Base-by-base conservation (phyloP, 2,329 filamentous ascomycete genomes). In the Hortaea werneckii region DNA sequence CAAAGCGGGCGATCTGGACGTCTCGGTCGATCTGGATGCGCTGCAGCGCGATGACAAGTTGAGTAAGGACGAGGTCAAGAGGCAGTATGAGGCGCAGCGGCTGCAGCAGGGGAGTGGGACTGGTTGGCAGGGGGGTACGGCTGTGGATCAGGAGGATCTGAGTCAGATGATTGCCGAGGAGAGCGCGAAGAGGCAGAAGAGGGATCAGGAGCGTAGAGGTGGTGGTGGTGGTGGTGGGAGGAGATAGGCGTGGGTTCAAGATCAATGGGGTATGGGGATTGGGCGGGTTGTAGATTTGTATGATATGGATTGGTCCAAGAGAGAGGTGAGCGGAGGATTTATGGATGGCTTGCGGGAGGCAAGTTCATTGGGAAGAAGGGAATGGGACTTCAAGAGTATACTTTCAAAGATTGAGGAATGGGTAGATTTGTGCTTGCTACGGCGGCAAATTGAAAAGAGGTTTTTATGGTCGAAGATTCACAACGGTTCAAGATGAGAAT, bases 131-230 rank as follows among this genome's bases (percentile, higher is more conserved):
- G 81, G 82, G 20, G 20, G 20, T 20, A 20, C 20, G 20, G 52
- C 53, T 30, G 78, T 80, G 47, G 83, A 83, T 66, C 86, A 94
- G 63, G 90, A 96, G 56, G 90, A 95, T 62, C 68, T 98, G 46
- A 90, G 83, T 58, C 86, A 95, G 59, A 94, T 98, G 86, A 95
- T 98, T 70, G 87, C 87, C 9, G 83, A 87, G 59, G 92, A 96
- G 70, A 87, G 82, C 61, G 78, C 87, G 54, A 96, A 96, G 76
- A 78, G 88, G 63, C 77, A 89, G 63, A 94, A 89, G 76, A 79
- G 85, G 54, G 89, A 95, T 57, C 82, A 87, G 65, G 87, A 94
- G 51, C 50, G 55, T 63, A 75, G 76, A 58, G 76, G 79, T 20
- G 20, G 20, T 20, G 20, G 20, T 20, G 20, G 20, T 20, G 20